These are phyloP conservation scores for Diaporthe ilicicola DNA, from an alignment of 2,329 filamentous ascomycete genomes.

Conservation along the genomic window DNA sequence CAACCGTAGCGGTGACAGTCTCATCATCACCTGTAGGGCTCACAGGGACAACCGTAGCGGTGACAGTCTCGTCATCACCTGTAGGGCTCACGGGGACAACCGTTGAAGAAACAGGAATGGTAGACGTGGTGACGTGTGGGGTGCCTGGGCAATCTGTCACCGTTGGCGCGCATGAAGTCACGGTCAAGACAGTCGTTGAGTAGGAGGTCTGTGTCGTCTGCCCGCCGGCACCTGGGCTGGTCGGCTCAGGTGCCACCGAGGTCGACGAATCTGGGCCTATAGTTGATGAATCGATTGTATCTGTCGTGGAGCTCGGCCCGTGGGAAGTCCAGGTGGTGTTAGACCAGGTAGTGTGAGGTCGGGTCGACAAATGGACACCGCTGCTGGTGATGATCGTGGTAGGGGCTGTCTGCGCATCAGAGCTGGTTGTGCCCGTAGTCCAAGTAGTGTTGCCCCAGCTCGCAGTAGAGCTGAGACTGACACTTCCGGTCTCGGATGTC, in stretches of 20 bases:
- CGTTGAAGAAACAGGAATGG: conserved; percentile 47
- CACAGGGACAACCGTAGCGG: conserved; percentile 14
- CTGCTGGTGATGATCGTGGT: neutral
- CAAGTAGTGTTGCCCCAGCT: conserved; percentile 5
- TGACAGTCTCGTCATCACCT: neutral
- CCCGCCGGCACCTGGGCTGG: neutral
- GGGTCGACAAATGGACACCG: conserved; percentile 17
- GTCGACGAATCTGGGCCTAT: conserved; percentile 9
- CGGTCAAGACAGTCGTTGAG: conserved; percentile 24
- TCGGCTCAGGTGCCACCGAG: conserved; percentile 9
- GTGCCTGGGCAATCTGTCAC: conserved; percentile 33
- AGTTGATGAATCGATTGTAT: neutral
- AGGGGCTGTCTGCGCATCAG: conserved; percentile 2
- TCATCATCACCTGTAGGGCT: neutral
- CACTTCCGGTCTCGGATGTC: neutral
- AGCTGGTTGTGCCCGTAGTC: neutral
- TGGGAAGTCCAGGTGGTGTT: conserved; percentile 26
- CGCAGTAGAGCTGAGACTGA: conserved; percentile 5
- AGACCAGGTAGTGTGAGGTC: conserved; percentile 6
- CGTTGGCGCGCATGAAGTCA: conserved; percentile 29
- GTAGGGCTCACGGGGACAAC: conserved; percentile 38
- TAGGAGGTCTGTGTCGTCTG: conserved; percentile 27
- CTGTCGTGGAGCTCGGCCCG: conserved; percentile 7
- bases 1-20: conserved; percentile 46
- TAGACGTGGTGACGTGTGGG: conserved; percentile 44